Percentiles rank a stretch among this genome's conserved stretches.
Evolutionary conservation across 73 alveolate genomes (phyloP).

Genomic region (Tetrahymena borealis): DNA sequence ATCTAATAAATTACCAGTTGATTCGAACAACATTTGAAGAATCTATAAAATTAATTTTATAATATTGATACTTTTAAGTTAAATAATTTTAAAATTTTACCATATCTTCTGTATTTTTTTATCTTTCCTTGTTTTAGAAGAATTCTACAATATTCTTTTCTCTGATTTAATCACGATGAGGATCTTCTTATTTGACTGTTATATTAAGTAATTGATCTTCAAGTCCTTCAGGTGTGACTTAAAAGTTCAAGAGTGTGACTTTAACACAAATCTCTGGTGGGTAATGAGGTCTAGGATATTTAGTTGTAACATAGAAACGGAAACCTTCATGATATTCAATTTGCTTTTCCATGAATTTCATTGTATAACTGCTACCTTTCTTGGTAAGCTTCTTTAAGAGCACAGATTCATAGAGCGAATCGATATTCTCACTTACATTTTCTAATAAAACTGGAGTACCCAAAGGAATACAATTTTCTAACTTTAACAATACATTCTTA

Average conservation of each 20-base stretch:
- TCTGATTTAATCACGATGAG: constrained; percentile 54
- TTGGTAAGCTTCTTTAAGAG: constrained; percentile 83
- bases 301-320: constrained; percentile 97
- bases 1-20: constrained; percentile 66
- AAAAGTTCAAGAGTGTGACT: constrained; percentile 96
- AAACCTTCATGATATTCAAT: constrained; percentile 80
- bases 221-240: constrained; percentile 96
- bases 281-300: constrained; percentile 98
- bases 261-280: constrained; percentile 99
- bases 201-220: constrained; percentile 67
- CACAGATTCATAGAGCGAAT: constrained; percentile 89
- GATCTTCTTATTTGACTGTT: constrained; percentile 48
- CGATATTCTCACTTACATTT: constrained; percentile 91
- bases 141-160: constrained; percentile 57
- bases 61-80: too few species aligned
- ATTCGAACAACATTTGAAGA: constrained; percentile 21
- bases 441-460: constrained; percentile 97
- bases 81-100: neutral
- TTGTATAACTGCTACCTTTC: constrained; percentile 74
- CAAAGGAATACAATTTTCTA: constrained; percentile 76
- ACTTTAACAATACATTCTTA: constrained; percentile 65
- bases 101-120: constrained; percentile 43
- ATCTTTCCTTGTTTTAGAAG: constrained; percentile 38
- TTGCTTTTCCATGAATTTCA: constrained; percentile 82
- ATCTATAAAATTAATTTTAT: neutral